Base-by-base conservation (phyloP, 768 basidiomycete species). In the Podaxis sp. region DNA sequence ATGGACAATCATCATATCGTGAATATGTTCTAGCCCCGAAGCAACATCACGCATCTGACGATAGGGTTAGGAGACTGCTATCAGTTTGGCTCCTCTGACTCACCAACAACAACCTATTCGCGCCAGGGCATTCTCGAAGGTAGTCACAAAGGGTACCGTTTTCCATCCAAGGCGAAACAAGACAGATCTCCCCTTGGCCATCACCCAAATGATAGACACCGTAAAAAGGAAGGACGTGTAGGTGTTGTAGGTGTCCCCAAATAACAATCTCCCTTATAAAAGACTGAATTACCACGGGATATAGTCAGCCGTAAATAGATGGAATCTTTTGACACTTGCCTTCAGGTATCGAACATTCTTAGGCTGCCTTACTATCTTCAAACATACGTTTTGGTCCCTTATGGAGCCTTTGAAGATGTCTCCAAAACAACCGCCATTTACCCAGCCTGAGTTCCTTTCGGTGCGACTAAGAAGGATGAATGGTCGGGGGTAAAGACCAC, bases 281-380 rank as follows among this genome's bases (percentile, higher is more conserved):
- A n/a, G n/a, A n/a, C n/a, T n/a, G n/a, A n/a, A n/a, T n/a, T n/a
- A n/a, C n/a, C n/a, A n/a, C n/a, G n/a, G n/a, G n/a, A n/a, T n/a
- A n/a, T n/a, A n/a, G n/a, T n/a, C n/a, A n/a, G n/a, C n/a, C n/a
- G n/a, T n/a, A n/a, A n/a, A n/a, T n/a, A n/a, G n/a, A n/a, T n/a
- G n/a, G n/a, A n/a, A n/a, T n/a, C n/a, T n/a, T n/a, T n/a, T n/a
- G n/a, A n/a, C n/a, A n/a, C n/a, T n/a, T n/a, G n/a, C n/a, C n/a
- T n/a, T n/a, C n/a, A n/a, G n/a, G n/a, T n/a, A n/a, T n/a, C n/a
- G n/a, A n/a, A n/a, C n/a, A n/a, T n/a, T n/a, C n/a, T n/a, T n/a
- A n/a, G n/a, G n/a, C n/a, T n/a, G n/a, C n/a, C n/a, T 47, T 27
- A 52, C 27, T 24, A 51, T 36, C 37, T 63, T 63, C 17, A 63